Evolutionary conservation across 441 rosid genomes (phyloP).

Genomic region (Pelargonium fulgidum): DNA sequence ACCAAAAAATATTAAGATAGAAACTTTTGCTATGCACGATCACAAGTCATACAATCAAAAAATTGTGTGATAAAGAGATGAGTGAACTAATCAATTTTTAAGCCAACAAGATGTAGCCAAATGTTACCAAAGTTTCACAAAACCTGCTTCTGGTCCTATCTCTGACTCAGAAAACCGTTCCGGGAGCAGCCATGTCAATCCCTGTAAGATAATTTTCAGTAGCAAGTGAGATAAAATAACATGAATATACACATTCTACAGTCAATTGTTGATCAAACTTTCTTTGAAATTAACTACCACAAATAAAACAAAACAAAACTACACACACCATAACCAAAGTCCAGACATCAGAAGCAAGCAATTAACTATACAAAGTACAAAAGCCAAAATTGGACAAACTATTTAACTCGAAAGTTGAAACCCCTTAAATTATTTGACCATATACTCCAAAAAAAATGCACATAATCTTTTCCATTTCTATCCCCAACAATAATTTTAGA

Average conservation of each 20-base stretch:
- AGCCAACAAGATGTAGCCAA: constrained; percentile 45
- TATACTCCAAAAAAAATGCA: not conserved
- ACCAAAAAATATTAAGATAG: no score
- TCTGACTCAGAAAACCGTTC: constrained; percentile 87
- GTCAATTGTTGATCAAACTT: constrained; percentile 11
- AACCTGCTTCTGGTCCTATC: constrained; percentile 99
- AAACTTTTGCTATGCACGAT: no score
- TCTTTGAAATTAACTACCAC: not conserved
- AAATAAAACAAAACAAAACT: not conserved
- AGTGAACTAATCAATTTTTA: constrained; percentile 18
- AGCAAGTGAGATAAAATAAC: constrained; percentile 18
- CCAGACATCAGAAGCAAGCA: not conserved
- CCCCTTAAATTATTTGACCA: not conserved
- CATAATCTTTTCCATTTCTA: no score
- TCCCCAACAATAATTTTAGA: not conserved
- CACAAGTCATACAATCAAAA: not conserved
- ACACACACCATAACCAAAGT: not conserved
- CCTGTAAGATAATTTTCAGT: constrained; percentile 40
- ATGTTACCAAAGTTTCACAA: constrained; percentile 86
- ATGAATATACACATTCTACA: constrained; percentile 3
- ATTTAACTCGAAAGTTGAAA: not conserved
- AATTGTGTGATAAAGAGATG: constrained; percentile 9
- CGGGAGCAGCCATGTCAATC: constrained; percentile 93
- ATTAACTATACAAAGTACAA: not conserved
- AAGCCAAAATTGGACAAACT: not conserved